phyloP scores from a whole-genome alignment of 164 flowering plant genomes.

The Warburgia ugandensis region DNA sequence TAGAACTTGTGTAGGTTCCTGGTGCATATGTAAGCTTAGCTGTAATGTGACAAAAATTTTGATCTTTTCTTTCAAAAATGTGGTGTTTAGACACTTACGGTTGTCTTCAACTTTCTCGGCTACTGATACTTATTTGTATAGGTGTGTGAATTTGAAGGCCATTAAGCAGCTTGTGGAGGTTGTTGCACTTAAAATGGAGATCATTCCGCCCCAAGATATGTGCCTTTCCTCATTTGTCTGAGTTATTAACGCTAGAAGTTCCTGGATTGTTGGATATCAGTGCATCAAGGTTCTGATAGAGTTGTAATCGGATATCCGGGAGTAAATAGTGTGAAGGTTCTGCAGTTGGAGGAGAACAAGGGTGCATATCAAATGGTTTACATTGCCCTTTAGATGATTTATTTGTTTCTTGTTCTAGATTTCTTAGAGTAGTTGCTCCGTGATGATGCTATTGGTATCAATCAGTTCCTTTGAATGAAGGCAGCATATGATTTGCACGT shows the following conservation, averaged over 20 bases:
- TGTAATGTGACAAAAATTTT: background rate
- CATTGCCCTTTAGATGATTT: conserved; percentile 2
- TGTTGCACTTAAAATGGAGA: conserved; percentile 91
- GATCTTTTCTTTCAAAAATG: background rate
- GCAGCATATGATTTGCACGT: conserved; percentile 94
- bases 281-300: conserved; percentile 3
- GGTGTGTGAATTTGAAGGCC: conserved; percentile 93
- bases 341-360: conserved; percentile 92
- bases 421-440: conserved; percentile 51
- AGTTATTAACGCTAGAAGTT: background rate
- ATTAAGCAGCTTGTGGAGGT: conserved; percentile 87
- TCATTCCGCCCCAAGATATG: conserved; percentile 86
- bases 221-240: background rate
- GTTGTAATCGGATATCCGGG: conserved; percentile 39
- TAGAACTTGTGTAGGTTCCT: conserved; percentile 82
- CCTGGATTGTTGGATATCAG: background rate
- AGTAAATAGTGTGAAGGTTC: conserved; percentile 83
- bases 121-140: conserved; percentile 14
- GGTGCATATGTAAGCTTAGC: conserved; percentile 61
- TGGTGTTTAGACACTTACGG: too few relatives aligned
- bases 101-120: too few relatives aligned
- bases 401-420: background rate
- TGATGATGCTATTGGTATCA: conserved; percentile 80
- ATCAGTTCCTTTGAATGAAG: conserved; percentile 92
- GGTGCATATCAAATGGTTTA: conserved; percentile 30